Conservation (phyloP, 2,329 filamentous ascomycete species). For the Monilinia fructicola region DNA sequence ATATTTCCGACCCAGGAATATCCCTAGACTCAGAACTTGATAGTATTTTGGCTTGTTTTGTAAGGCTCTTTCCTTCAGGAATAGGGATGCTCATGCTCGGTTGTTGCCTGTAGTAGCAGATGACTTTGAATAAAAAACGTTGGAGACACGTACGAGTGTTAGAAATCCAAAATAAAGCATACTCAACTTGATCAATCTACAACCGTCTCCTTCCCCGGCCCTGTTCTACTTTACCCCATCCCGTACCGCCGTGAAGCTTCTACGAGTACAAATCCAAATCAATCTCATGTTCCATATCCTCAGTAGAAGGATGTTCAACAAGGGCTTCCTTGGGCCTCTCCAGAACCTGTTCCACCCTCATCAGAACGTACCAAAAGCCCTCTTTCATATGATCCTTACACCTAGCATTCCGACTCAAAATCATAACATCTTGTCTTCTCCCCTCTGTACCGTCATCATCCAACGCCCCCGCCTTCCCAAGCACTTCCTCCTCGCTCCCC, state of each 20-base stretch:
- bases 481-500: conserved; percentile 1
- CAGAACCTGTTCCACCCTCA: conserved; percentile 11
- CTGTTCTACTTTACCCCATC: background rate
- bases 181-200: background rate
- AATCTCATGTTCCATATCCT: conserved; percentile 15
- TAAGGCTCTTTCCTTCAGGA: background rate
- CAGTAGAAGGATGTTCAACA: background rate
- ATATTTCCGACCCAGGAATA: background rate
- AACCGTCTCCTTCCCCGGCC: background rate
- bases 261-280: conserved; percentile 18
- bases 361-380: conserved; percentile 20
- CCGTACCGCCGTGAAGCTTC: background rate
- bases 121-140: background rate
- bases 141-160: background rate
- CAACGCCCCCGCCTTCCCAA: conserved; percentile 4
- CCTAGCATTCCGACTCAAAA: conserved; percentile 21
- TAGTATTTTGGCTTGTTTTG: background rate
- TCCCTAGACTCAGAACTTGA: background rate
- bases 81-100: background rate
- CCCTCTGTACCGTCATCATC: background rate
- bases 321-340: background rate
- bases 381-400: conserved; percentile 18
- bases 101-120: background rate
- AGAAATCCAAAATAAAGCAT: background rate
- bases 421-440: conserved; percentile 21